phyloP scores from a whole-genome alignment of 1,284 basidiomycete genomes.

The Tranzscheliella williamsii region DNA sequence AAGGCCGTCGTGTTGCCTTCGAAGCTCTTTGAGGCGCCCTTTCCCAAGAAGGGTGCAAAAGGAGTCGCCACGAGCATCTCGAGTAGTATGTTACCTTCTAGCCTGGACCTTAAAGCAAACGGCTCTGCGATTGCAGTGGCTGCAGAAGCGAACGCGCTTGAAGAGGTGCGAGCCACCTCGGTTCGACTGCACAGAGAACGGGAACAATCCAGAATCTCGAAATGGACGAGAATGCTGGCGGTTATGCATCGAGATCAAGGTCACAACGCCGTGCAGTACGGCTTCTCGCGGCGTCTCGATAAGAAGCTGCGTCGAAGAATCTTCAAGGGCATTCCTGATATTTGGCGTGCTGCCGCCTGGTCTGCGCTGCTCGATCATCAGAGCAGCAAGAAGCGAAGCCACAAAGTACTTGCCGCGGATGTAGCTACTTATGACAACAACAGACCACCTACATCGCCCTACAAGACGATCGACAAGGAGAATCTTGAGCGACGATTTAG shows the following conservation, averaged over 20 bases:
- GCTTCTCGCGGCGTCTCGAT: constrained; percentile 23
- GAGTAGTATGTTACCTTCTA: constrained; percentile 1
- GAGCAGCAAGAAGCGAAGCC: constrained; percentile 65
- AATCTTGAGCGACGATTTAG: constrained; percentile 1
- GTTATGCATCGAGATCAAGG: constrained; percentile 37
- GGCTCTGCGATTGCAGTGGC: not conserved
- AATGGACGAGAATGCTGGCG: constrained; percentile 47
- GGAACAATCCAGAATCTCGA: constrained; percentile 39
- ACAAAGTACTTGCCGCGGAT: too few relatives aligned
- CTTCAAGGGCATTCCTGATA: constrained; percentile 95
- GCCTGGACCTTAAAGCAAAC: not conserved
- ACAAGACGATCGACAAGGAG: not conserved
- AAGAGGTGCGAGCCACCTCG: constrained; percentile 16
- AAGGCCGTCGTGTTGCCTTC: constrained; percentile 11
- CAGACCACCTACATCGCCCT: too few relatives aligned
- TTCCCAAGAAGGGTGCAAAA: constrained; percentile 16
- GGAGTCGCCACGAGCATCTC: not conserved
- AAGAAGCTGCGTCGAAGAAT: constrained; percentile 68
- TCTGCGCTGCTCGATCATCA: constrained; percentile 67
- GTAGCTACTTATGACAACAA: too few relatives aligned
- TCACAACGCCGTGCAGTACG: constrained; percentile 20
- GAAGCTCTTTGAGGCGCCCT: constrained; percentile 11
- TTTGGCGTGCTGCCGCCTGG: constrained; percentile 93
- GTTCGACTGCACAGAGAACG: constrained; percentile 16
- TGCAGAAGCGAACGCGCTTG: not conserved